Evolutionary conservation across 768 basidiomycete genomes (phyloP).

Genomic region (Russula foetens): DNA sequence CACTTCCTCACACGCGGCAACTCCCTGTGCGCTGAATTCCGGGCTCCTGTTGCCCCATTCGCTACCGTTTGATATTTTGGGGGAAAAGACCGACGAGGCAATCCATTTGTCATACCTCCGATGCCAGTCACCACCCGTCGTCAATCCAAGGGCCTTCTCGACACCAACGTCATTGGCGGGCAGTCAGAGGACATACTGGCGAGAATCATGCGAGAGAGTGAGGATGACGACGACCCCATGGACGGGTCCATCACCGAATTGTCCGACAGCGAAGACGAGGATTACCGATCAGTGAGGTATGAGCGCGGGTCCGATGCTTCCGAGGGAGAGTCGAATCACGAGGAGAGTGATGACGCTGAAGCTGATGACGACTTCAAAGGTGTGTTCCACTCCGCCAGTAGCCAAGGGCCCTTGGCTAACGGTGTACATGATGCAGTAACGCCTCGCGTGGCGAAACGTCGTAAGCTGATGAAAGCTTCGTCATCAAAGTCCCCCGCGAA

Average conservation of each 20-base stretch:
- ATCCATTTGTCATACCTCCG: background rate
- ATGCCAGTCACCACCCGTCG: slow-evolving; percentile 14
- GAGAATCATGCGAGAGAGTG: background rate
- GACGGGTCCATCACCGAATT: background rate
- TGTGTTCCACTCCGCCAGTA: background rate
- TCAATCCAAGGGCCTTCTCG: background rate
- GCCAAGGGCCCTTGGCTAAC: background rate
- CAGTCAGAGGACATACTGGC: background rate
- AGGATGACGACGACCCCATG: slow-evolving; percentile 3
- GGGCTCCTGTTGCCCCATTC: background rate
- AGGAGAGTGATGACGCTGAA: background rate
- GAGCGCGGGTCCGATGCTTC: background rate
- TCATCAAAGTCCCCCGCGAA: background rate
- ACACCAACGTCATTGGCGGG: background rate
- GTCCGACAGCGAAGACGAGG: background rate
- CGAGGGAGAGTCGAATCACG: background rate
- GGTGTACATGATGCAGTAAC: background rate
- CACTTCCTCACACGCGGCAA: background rate
- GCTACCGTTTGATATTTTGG: too few relatives aligned
- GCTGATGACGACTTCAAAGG: background rate
- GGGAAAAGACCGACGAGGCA: too few relatives aligned
- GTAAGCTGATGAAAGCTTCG: background rate
- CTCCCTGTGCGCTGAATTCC: background rate
- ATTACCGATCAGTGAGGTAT: background rate
- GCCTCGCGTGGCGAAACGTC: background rate